Percentiles rank a stretch among this genome's conserved stretches.
phyloP scores from a whole-genome alignment of 352 stramenopile genomes.

The Phytopythium boreale region DNA sequence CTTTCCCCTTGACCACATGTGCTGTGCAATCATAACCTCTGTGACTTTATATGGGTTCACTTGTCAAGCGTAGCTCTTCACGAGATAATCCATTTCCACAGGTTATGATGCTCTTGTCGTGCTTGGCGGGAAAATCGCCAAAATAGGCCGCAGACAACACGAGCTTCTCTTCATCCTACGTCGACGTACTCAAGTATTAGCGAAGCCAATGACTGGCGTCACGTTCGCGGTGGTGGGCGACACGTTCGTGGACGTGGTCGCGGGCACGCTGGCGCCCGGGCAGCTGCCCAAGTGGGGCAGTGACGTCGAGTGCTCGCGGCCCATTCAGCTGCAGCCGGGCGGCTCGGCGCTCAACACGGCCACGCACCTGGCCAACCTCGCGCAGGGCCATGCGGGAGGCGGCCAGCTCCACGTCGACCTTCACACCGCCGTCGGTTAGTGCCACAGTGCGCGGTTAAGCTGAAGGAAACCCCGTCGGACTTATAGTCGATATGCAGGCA shows the following conservation, averaged over 20 bases:
- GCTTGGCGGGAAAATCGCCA: constrained; percentile 1
- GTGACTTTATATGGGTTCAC: background rate
- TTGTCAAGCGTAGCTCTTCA: background rate
- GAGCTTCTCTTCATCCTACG: too few relatives aligned
- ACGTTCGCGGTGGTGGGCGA: constrained; percentile 62
- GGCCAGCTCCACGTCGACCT: constrained; percentile 39
- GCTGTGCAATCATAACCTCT: background rate
- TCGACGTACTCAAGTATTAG: too few relatives aligned
- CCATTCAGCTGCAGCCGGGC: constrained; percentile 74
- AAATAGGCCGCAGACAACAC: too few relatives aligned
- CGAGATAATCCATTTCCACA: background rate
- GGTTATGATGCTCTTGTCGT: background rate
- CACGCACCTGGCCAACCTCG: constrained; percentile 70
- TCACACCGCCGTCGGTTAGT: constrained; percentile 55
- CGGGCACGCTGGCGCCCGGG: constrained; percentile 52
- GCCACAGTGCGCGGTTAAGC: too few relatives aligned
- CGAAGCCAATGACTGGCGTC: constrained; percentile 12
- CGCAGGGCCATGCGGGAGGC: constrained; percentile 16
- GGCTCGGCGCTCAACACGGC: constrained; percentile 84
- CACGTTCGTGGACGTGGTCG: constrained; percentile 77
- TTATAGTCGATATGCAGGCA: constrained; percentile 35
- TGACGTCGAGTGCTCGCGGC: constrained; percentile 62
- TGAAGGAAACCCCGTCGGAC: too few relatives aligned
- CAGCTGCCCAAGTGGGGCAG: constrained; percentile 77
- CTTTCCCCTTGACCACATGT: background rate